A percentile compares a stretch with the other conserved stretches of the same genome.
Evolutionary conservation across 176 grass and related monocot genomes (phyloP).

Genomic region (Oropetium thomaeum): DNA sequence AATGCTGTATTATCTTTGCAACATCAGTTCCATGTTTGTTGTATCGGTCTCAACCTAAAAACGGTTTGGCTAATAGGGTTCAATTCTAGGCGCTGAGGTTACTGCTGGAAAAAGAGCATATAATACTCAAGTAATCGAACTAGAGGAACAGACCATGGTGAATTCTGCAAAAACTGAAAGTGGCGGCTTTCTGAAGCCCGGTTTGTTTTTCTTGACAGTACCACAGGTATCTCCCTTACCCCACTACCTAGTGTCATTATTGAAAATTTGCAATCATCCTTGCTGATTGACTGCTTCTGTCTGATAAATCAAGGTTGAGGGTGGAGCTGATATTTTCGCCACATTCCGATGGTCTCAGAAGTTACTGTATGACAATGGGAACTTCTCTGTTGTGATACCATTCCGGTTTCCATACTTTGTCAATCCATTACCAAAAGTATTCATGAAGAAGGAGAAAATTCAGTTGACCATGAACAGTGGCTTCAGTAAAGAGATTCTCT

Average conservation of each 20-base stretch:
- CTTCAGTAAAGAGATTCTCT: conserved; percentile 75
- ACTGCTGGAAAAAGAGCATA: conserved; percentile 63
- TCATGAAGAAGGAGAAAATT: conserved; percentile 92
- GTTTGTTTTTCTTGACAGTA: conserved; percentile 70
- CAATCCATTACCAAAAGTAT: conserved; percentile 76
- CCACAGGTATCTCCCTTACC: conserved; percentile 48
- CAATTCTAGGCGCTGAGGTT: conserved; percentile 98
- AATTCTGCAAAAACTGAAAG: conserved; percentile 39
- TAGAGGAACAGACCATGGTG: conserved; percentile 44
- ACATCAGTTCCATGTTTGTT: conserved; percentile 20
- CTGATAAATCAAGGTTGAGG: conserved; percentile 60
- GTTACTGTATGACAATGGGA: conserved; percentile 64
- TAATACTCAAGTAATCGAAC: conserved; percentile 64
- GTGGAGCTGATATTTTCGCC: conserved; percentile 74
- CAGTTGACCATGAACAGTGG: conserved; percentile 74
- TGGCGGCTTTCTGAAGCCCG: conserved; percentile 63
- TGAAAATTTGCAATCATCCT: conserved; percentile 4
- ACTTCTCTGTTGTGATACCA: conserved; percentile 71
- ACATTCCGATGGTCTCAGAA: conserved; percentile 92
- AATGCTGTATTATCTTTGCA: conserved; percentile 8
- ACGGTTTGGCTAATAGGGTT: conserved; percentile 99
- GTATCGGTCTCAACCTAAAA: conserved; percentile 70
- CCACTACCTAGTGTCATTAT: not conserved
- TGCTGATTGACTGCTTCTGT: conserved; percentile 13
- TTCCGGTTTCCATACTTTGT: conserved; percentile 83